Base-by-base conservation (phyloP, 1,284 basidiomycete species). In the Trametes polyzona region DNA sequence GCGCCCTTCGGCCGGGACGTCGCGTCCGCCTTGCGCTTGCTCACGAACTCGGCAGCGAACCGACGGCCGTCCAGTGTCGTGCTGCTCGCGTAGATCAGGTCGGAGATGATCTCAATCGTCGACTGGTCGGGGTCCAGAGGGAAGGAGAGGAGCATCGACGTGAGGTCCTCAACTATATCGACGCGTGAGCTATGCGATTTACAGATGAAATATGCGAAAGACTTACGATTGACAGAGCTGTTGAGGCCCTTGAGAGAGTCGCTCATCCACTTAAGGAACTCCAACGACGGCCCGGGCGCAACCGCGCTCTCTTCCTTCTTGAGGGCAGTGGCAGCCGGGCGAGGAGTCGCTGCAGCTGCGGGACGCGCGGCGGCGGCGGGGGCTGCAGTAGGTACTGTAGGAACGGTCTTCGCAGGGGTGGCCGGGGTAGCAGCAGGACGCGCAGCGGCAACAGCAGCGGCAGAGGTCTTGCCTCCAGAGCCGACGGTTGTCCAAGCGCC, bases 31-130 rank as follows among this genome's bases (percentile, higher is more conserved):
- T 96, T 97, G 54, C 96, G 87, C 71, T 86, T 92, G 59, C 79
- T 84, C 47, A 95, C 86, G 69, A 96, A 99, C 67, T 98, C 95
- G 5, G 89, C 79, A 1, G 95, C 95, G 68, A 99, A 99, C 27
- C 96, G 84, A 52, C 96, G 83, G 0, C 97, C 97, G 68, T 99
- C 95, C 37, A 99, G 83, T 1, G 93, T 99, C 23, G 93, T 92
- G 66, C 92, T 95, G 67, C 92, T 95, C 36, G 93, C 90, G 70
- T 99, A 99, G 54, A 99, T 93, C 40, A 88, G 79, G 70, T 97
- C 95, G 19, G 91, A 90, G 62, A 98, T 96, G 69, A 96, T 88
- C 74, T 97, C 95, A 36, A 88, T 76, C 1, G 90, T 91, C 4
- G 87, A 82, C 36, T 85, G 75, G 62, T 95, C 92, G 11, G 93